Base-by-base conservation (phyloP, 257 asterid genomes). In the Jacaranda mimosifolia region DNA sequence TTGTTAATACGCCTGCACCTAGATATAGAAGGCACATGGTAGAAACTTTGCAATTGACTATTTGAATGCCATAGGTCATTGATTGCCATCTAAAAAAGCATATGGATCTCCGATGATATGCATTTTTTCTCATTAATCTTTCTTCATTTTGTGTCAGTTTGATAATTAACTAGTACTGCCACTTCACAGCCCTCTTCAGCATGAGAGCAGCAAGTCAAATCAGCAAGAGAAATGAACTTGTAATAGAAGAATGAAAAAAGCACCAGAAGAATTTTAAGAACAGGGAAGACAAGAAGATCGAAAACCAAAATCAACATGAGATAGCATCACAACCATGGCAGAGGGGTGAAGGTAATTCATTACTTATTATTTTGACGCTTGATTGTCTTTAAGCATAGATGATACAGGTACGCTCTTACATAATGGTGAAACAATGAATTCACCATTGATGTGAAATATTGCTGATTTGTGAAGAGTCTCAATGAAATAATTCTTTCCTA, bases 281-380 rank as follows among this genome's bases (percentile, higher is more conserved):
- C 32, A 40, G 42, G 59, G 7, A 46, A 38, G 17, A 42, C 5
- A n/a, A 67, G 7, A 60, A 76, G 49, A 72, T 51, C 56, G 39
- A 58, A 65, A 59, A 45, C 38, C 5, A 38, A 9, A 63, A 58
- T 65, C 69, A 15, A 56, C 45, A 40, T 4, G 70, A 13, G 67
- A 35, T 32, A 72, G 66, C 75, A 66, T 67, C 73, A 72, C 32
- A 72, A 67, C 42, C 62, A 70, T 57, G 66, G 55, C 43, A 45
- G 40, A 43, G 62, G 18, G 48, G 42, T 39, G 36, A 63, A 73
- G 35, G 40, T 66, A 59, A 68, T 62, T 56, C 39, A 19, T 43
- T 67, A 17, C 3, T n/a, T 74, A 42, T 48, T 7, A 32, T 1
- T 18, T 21, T 57, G 17, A 49, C 71, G 18, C 51, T 42, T 35